A percentile compares a stretch with the other conserved stretches of the same genome.
These are phyloP conservation scores for Aspergillus amoenus DNA, from an alignment of 2,329 filamentous ascomycete genomes.

Conservation along the genomic window DNA sequence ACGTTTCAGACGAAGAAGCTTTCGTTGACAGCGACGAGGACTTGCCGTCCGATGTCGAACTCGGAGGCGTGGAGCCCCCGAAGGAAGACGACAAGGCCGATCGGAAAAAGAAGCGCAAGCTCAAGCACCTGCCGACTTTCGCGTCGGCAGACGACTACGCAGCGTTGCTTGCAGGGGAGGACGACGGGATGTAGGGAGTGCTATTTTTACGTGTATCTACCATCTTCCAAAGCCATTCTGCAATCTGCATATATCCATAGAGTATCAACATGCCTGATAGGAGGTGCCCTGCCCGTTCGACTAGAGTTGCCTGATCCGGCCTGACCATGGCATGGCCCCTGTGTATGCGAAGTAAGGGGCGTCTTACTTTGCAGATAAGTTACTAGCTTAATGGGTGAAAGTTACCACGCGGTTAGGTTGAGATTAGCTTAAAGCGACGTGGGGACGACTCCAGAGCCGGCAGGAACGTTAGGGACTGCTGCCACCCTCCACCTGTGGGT, in stretches of 20 bases:
- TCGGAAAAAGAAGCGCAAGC: slow-evolving; percentile 70
- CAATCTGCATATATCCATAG: background rate
- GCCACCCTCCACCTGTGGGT: background rate
- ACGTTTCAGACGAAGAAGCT: slow-evolving; percentile 47
- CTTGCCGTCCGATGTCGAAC: slow-evolving; percentile 51
- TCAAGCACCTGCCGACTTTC: slow-evolving; percentile 89
- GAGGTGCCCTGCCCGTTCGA: too few relatives aligned
- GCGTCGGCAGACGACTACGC: slow-evolving; percentile 94
- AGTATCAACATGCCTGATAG: too few relatives aligned
- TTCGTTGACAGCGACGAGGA: slow-evolving; percentile 56
- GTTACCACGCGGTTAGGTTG: background rate
- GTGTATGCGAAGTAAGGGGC: background rate
- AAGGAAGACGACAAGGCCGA: slow-evolving; percentile 44
- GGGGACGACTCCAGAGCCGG: background rate
- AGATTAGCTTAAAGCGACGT: background rate
- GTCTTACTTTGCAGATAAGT: background rate
- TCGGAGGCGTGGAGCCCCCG: slow-evolving; percentile 41
- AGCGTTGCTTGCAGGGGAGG: slow-evolving; percentile 73
- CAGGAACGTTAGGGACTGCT: background rate
- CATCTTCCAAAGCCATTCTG: background rate
- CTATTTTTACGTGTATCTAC: background rate
- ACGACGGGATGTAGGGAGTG: slow-evolving; percentile 45
- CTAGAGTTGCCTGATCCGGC: background rate
- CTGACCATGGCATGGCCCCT: slow-evolving; percentile 1
- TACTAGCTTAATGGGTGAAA: background rate